Percentiles rank a stretch among this genome's conserved stretches.
Conservation (phyloP, 2,329 filamentous ascomycete genomes). For the Botryosphaeria dothidea region DNA sequence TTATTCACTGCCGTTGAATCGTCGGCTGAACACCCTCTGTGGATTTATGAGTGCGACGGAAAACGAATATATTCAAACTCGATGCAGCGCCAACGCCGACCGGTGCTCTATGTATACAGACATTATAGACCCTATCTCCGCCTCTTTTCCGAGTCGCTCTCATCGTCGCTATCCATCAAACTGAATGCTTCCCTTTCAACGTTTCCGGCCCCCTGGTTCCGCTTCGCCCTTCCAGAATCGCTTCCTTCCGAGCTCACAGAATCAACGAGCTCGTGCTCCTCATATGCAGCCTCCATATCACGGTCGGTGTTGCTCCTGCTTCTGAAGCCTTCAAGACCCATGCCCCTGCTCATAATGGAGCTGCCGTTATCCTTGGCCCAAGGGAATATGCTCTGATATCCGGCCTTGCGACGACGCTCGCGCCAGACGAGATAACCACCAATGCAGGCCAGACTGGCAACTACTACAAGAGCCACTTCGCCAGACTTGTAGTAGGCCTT, state of each 20-base stretch:
- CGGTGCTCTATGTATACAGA: constrained; percentile 7
- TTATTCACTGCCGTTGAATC: too few relatives aligned
- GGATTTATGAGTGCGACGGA: too few relatives aligned
- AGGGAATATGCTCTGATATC: constrained; percentile 45
- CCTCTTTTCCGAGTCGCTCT: constrained; percentile 16
- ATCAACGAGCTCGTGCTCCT: constrained; percentile 62
- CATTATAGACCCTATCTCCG: neutral
- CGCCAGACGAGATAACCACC: constrained; percentile 75
- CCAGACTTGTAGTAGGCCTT: constrained; percentile 85
- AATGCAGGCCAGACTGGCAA: constrained; percentile 68
- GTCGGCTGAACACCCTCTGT: too few relatives aligned
- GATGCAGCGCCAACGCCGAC: neutral
- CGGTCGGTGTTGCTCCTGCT: constrained; percentile 38
- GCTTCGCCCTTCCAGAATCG: constrained; percentile 26
- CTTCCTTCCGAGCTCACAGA: constrained; percentile 38
- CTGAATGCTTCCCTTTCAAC: constrained; percentile 30
- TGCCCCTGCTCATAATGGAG: constrained; percentile 45
- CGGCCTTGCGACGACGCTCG: constrained; percentile 48
- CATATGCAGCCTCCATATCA: constrained; percentile 64
- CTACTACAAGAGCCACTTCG: constrained; percentile 80
- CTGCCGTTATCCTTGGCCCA: constrained; percentile 36
- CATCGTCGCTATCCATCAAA: constrained; percentile 12
- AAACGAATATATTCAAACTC: neutral
- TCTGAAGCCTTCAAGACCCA: constrained; percentile 51
- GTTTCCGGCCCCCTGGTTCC: constrained; percentile 29